Conservation (phyloP, 2,329 filamentous ascomycete genomes). For the Aphanocladium album region DNA sequence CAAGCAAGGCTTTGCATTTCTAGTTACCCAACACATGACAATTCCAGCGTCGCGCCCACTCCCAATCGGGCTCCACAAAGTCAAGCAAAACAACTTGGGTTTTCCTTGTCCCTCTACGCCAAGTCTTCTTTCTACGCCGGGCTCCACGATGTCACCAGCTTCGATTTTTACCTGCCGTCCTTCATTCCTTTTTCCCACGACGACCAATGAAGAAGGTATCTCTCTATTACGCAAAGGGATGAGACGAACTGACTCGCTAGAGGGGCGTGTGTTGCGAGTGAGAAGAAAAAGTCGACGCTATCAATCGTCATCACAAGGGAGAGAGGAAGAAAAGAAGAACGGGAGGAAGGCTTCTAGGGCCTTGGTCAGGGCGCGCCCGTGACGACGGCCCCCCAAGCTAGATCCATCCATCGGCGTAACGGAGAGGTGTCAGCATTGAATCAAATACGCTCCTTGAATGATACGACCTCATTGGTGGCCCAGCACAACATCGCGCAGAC, state of each 20-base stretch:
- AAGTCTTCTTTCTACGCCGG: background rate
- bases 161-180: background rate
- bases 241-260: background rate
- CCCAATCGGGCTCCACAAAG: background rate
- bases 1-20: background rate
- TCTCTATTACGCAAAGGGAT: background rate
- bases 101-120: background rate
- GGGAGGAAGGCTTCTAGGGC: constrained; percentile 1
- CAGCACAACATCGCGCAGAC: too few species aligned
- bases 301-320: background rate
- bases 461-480: background rate
- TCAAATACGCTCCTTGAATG: background rate
- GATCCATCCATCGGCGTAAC: background rate
- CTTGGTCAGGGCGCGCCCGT: background rate
- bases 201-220: background rate
- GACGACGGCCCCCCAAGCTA: background rate
- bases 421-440: background rate
- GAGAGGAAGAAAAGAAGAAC: background rate
- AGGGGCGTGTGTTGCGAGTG: background rate
- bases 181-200: too few species aligned
- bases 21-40: background rate
- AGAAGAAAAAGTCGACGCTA: background rate
- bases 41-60: too few species aligned
- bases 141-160: background rate
- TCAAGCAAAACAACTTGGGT: background rate